These are phyloP conservation scores for Tolypocladium ophioglossoides DNA, from an alignment of 2,329 filamentous ascomycete genomes.

Conservation along the genomic window DNA sequence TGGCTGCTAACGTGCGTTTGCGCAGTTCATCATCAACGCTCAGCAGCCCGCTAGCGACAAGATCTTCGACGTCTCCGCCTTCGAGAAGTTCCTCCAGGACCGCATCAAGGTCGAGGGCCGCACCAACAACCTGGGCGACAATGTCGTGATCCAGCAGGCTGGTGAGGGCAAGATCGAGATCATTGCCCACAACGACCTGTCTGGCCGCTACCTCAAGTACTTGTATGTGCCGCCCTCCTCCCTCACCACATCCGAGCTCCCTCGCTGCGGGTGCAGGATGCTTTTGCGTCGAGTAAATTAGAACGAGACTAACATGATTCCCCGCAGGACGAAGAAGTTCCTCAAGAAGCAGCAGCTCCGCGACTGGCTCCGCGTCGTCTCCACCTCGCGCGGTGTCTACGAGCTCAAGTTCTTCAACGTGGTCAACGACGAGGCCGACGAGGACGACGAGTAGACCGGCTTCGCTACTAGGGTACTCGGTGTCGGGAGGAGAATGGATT, in stretches of 20 bases:
- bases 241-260: too few species aligned
- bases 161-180: constrained; percentile 98
- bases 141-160: constrained; percentile 78
- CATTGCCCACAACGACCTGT: constrained; percentile 94
- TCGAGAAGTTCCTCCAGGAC: constrained; percentile 99
- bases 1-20: not conserved
- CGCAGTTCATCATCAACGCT: constrained; percentile 97
- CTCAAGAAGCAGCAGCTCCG: constrained; percentile 99
- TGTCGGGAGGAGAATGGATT: not conserved
- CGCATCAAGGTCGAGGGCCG: constrained; percentile 99
- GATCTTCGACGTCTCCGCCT: constrained; percentile 98
- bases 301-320: not conserved
- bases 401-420: constrained; percentile 99
- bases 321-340: constrained; percentile 94
- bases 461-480: constrained; percentile 1
- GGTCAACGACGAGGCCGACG: constrained; percentile 93
- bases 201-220: constrained; percentile 99
- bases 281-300: not conserved
- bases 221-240: constrained; percentile 50
- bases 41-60: constrained; percentile 97
- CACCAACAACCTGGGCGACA: constrained; percentile 94
- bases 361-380: constrained; percentile 99
- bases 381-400: constrained; percentile 95
- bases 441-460: constrained; percentile 85
- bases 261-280: not conserved